Percentiles rank a stretch among this genome's conserved stretches.
These are phyloP conservation scores for Nicotiana rustica DNA, from an alignment of 305 asterid species.

Conservation along the genomic window DNA sequence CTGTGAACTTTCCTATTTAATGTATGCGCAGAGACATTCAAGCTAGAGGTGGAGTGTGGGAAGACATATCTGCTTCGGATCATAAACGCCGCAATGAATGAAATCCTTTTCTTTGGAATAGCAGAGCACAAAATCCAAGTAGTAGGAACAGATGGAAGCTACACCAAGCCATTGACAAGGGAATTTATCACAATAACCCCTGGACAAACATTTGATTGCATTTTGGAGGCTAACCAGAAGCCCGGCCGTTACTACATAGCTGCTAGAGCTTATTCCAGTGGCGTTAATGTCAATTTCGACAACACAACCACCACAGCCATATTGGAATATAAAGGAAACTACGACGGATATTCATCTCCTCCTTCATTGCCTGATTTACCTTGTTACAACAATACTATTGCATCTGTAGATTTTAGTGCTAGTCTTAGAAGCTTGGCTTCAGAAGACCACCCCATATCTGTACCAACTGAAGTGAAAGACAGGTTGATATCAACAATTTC, in stretches of 20 bases:
- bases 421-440: constrained; percentile 59
- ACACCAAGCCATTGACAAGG: constrained; percentile 43
- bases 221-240: constrained; percentile 37
- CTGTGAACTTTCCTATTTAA: no score
- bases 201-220: constrained; percentile 47
- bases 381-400: constrained; percentile 47
- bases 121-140: constrained; percentile 43
- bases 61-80: constrained; percentile 42
- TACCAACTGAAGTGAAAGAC: constrained; percentile 49
- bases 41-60: constrained; percentile 32
- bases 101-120: constrained; percentile 40
- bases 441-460: constrained; percentile 42
- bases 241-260: constrained; percentile 43
- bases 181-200: constrained; percentile 45
- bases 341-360: constrained; percentile 13
- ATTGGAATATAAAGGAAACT: constrained; percentile 29
- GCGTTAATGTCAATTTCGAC: constrained; percentile 31
- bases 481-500: constrained; percentile 52
- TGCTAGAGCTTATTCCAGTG: constrained; percentile 32
- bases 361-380: constrained; percentile 50
- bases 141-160: constrained; percentile 45
- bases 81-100: constrained; percentile 41
- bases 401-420: constrained; percentile 50
- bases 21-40: constrained; percentile 32
- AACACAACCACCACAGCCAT: constrained; percentile 36